Base-by-base conservation (phyloP, 345 rosid species). In the Dovyalis caffra region DNA sequence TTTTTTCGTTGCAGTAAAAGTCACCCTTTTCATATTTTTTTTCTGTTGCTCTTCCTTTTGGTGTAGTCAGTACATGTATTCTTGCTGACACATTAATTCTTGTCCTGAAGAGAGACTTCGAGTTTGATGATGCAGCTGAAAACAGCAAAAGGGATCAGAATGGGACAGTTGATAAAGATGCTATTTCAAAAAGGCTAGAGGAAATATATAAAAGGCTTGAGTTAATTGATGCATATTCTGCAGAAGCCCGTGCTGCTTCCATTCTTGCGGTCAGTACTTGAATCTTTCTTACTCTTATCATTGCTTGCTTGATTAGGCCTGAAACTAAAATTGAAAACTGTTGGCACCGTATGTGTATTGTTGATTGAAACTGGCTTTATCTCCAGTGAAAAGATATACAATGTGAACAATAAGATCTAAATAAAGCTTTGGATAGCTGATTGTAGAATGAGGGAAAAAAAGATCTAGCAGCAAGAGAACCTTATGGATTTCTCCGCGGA, bases 171-270 rank as follows among this genome's bases (percentile, higher is more conserved):
- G 89, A 86, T 34, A 92, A 86, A 83, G 98, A 92, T 86, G 80
- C 71, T 73, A 84, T 87, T 78, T 76, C 87, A 10, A 87, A 76
- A 78, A 86, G 97, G 87, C 93, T 95, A 49, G 89, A 88, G 79
- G 92, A 87, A 80, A 87, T 95, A 85, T 95, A 95, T 89, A 95
- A 93, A 86, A 91, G 97, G 82, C 98, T 95, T 73, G 97, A 87
- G 81, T 80, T 80, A 58, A 95, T 95, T 78, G 99, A 91, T 88
- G 98, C 97, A 65, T 77, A 95, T 81, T 84, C 99, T 75, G 94
- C 99, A 14, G 98, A 95, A 85, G 87, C 98, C 74, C 96, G 97
- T 47, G 97, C 98, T 76, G 96, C 98, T 80, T 86, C 98, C 78
- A 93, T 95, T 85, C 97, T 95, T 83, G 97, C 98, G 28, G 99